Evolutionary conservation across 768 basidiomycete genomes (phyloP), one percentile per base, ranked within the genome.

Genomic region (Galerina marginata): DNA sequence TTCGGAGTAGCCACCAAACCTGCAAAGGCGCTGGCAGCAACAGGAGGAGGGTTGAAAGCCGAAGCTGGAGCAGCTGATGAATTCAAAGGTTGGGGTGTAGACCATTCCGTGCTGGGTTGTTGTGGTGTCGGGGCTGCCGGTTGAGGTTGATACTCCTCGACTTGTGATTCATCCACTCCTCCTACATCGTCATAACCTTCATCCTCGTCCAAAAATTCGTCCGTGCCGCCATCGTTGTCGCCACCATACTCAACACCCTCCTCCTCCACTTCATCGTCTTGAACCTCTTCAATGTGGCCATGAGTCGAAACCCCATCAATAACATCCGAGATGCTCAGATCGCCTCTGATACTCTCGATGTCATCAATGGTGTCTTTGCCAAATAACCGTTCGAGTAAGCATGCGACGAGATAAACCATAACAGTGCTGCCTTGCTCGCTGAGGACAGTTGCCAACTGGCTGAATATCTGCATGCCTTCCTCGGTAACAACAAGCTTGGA

Each of bases 351-450:
- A 25, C 72, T 72, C 65, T 91, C 90, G 38, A 92, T 90, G 54
- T 90, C 85, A 4, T 92, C 88, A 61, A 92, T 86, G 4, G 92
- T 86, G 45, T 90, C 91, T 66, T 86, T 83, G 65, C 91, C 89
- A 70, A 99, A 95, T 48, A 93, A 80, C n/a, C 89, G 77, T 71
- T 96, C 93, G 45, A 95, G 78, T 48, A 98, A 85, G 69, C 95
- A 97, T 0, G 92, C 93, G 25, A 97, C 86, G 25, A 99, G 85
- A 69, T 91, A 97, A 2, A 93, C 90, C 83, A 93, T 91, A 12
- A 87, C 81, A 20, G 79, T 74, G 54, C 82, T 85, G 43, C 88
- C 87, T 65, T 91, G 82, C 44, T 88, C 82, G 58, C 87, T 82
- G 25, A 93, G 81, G 26, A 86, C 83, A 4, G 69, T 71, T 0